phyloP scores from a whole-genome alignment of 164 flowering plant species.

The Akebia trifoliata region DNA sequence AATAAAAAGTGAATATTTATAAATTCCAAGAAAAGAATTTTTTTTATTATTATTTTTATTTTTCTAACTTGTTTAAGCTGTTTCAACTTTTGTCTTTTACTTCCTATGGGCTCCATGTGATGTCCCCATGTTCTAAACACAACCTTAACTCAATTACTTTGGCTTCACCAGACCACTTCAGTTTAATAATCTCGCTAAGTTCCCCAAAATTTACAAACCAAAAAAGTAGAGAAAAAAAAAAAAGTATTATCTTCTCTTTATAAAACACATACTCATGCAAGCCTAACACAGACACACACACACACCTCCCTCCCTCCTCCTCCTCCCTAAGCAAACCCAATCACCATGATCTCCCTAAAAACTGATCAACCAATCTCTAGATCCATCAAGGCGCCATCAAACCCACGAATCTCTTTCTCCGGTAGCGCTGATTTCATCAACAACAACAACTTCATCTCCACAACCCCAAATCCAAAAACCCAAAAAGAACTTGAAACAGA shows the following conservation, averaged over 20 bases:
- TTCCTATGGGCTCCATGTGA: slow-evolving; percentile 45
- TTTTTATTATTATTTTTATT: no score
- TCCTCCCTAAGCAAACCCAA: slow-evolving; percentile 1
- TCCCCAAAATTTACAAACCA: slow-evolving; percentile 20
- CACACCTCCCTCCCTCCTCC: slow-evolving; percentile 1
- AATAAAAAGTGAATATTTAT: background rate
- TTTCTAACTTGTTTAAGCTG: background rate
- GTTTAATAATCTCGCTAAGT: slow-evolving; percentile 34
- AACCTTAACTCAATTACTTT: slow-evolving; percentile 38
- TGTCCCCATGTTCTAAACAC: slow-evolving; percentile 34
- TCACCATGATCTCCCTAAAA: slow-evolving; percentile 45
- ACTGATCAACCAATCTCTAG: slow-evolving; percentile 26
- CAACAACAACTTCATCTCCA: slow-evolving; percentile 54
- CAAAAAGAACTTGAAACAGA: slow-evolving; percentile 15
- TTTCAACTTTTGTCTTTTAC: slow-evolving; percentile 18
- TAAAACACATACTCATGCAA: slow-evolving; percentile 30
- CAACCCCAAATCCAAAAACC: slow-evolving; percentile 26
- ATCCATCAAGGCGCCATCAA: slow-evolving; percentile 29
- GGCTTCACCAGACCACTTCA: slow-evolving; percentile 42
- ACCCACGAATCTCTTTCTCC: slow-evolving; percentile 80
- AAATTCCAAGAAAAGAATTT: background rate
- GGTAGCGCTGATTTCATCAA: slow-evolving; percentile 61
- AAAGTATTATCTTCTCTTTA: slow-evolving; percentile 28
- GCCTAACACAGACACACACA: slow-evolving; percentile 6
- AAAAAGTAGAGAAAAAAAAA: slow-evolving; percentile 2